Conservation (phyloP, 805 yeast species). For the Saitoella complicata region DNA sequence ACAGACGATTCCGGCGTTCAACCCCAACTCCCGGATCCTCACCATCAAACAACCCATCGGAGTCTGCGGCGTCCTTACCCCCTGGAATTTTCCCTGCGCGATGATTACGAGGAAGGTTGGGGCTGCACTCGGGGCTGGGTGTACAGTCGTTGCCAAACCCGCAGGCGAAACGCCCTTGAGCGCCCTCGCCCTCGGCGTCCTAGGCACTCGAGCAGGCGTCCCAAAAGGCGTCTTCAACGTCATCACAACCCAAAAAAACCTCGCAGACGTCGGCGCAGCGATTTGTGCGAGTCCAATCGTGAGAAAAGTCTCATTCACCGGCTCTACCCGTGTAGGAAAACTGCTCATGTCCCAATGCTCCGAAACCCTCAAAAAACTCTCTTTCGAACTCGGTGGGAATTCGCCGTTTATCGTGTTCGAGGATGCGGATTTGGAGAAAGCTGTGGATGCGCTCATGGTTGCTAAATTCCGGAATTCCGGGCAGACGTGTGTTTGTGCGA, state of each 20-base stretch:
- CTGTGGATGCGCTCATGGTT: slow-evolving; percentile 48
- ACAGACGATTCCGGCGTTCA: slow-evolving; percentile 43
- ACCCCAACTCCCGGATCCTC: slow-evolving; percentile 31
- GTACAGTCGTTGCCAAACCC: slow-evolving; percentile 63
- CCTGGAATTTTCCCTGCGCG: slow-evolving; percentile 75
- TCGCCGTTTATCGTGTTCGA: slow-evolving; percentile 65
- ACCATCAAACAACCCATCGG: slow-evolving; percentile 64
- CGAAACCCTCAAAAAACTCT: slow-evolving; percentile 48
- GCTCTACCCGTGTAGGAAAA: slow-evolving; percentile 61
- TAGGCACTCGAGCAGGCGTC: slow-evolving; percentile 51
- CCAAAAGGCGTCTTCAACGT: slow-evolving; percentile 57
- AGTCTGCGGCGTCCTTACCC: slow-evolving; percentile 32
- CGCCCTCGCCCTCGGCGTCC: slow-evolving; percentile 48
- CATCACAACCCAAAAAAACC: slow-evolving; percentile 27
- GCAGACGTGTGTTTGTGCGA: slow-evolving; percentile 62
- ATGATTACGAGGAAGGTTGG: slow-evolving; percentile 17
- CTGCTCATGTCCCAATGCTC: slow-evolving; percentile 43
- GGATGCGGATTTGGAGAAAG: slow-evolving; percentile 44
- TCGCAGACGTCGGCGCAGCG: slow-evolving; percentile 33
- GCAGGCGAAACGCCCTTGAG: slow-evolving; percentile 61
- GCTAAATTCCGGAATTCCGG: slow-evolving; percentile 64
- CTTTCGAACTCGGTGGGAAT: slow-evolving; percentile 67
- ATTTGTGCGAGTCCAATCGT: slow-evolving; percentile 41
- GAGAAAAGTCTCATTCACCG: slow-evolving; percentile 60
- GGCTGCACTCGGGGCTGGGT: slow-evolving; percentile 56